phyloP scores from a whole-genome alignment of 257 asterid genomes.

The Forsythia viridissima region DNA sequence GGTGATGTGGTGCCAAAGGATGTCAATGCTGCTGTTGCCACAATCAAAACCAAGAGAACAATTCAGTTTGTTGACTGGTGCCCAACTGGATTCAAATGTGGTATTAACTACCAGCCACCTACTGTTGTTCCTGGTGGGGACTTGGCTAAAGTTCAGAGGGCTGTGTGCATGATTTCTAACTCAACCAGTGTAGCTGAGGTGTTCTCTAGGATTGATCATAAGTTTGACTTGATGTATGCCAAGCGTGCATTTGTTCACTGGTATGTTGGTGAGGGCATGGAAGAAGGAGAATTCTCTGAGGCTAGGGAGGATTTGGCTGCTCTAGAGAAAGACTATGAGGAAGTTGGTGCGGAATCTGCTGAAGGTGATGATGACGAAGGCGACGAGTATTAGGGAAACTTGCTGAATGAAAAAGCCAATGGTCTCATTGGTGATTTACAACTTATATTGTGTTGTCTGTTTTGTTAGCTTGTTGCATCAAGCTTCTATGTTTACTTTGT shows the following conservation, averaged over 20 bases:
- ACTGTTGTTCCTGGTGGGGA: slow-evolving; percentile 66
- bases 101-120: slow-evolving; percentile 63
- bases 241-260: slow-evolving; percentile 62
- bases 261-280: slow-evolving; percentile 70
- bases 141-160: slow-evolving; percentile 59
- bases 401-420: background rate
- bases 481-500: background rate
- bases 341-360: slow-evolving; percentile 50
- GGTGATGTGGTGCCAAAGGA: slow-evolving; percentile 60
- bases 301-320: slow-evolving; percentile 68
- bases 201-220: slow-evolving; percentile 54
- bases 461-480: background rate
- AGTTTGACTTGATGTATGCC: slow-evolving; percentile 56
- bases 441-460: background rate
- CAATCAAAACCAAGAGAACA: slow-evolving; percentile 59
- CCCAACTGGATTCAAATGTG: slow-evolving; percentile 59
- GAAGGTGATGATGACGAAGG: slow-evolving; percentile 53
- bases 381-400: background rate
- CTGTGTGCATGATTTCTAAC: slow-evolving; percentile 57
- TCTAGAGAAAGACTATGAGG: slow-evolving; percentile 54
- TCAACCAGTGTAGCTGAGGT: slow-evolving; percentile 61
- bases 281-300: slow-evolving; percentile 61
- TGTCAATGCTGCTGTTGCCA: slow-evolving; percentile 55
- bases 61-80: slow-evolving; percentile 64
- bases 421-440: background rate